Percentiles rank a stretch among this genome's conserved stretches.
Evolutionary conservation across 73 alveolate genomes (phyloP).

Genomic region (Uronychia binucleata): DNA sequence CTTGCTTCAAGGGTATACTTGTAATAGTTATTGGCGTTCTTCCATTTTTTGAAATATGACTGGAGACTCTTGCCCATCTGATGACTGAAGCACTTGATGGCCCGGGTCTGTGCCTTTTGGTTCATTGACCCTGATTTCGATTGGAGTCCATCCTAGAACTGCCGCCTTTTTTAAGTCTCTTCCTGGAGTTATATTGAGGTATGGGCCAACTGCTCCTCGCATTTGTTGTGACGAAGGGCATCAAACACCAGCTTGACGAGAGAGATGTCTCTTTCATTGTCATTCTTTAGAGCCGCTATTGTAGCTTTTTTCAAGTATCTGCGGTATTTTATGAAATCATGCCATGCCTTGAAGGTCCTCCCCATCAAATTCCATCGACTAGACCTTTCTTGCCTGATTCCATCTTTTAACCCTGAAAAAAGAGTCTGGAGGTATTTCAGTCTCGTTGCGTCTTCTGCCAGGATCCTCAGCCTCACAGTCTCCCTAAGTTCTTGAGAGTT

Average conservation of each 20-base stretch:
- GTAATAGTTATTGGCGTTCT: not conserved
- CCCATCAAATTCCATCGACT: slow-evolving; percentile 8
- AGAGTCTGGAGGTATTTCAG: slow-evolving; percentile 28
- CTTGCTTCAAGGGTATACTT: not conserved
- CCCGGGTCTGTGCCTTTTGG: slow-evolving; percentile 4
- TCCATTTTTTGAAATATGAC: slow-evolving; percentile 3
- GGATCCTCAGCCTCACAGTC: slow-evolving; percentile 15
- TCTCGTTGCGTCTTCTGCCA: slow-evolving; percentile 8
- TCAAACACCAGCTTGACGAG: slow-evolving; percentile 35
- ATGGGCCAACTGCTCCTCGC: not conserved
- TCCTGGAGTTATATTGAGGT: not conserved
- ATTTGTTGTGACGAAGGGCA: slow-evolving; percentile 20
- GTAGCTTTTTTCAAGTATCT: slow-evolving; percentile 15
- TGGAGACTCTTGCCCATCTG: slow-evolving; percentile 7
- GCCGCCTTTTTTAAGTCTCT: slow-evolving; percentile 9
- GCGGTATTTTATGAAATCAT: slow-evolving; percentile 15
- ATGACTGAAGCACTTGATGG: slow-evolving; percentile 11
- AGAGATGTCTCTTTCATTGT: not conserved
- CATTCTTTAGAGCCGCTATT: slow-evolving; percentile 3
- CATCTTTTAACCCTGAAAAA: slow-evolving; percentile 2
- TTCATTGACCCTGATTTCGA: not conserved
- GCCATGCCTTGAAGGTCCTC: slow-evolving; percentile 37
- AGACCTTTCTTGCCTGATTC: not conserved
- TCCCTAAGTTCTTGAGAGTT: slow-evolving; percentile 1
- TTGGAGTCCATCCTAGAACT: not conserved